Percentiles rank a stretch among this genome's conserved stretches.
Conservation (phyloP, 2,329 filamentous ascomycete species). For the Colletotrichum graminicola region DNA sequence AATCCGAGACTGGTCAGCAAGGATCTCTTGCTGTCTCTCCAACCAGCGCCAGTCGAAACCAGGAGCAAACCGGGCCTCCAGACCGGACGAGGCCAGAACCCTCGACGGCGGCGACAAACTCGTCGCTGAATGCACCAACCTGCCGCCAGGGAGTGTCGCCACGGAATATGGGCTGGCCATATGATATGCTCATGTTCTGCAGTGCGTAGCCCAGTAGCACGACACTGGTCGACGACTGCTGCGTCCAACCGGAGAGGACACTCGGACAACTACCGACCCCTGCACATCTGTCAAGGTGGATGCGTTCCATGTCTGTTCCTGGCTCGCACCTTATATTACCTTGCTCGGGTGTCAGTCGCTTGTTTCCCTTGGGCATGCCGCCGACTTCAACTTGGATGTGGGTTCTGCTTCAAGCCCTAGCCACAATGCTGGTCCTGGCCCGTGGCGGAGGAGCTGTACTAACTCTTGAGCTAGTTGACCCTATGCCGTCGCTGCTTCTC, state of each 20-base stretch:
- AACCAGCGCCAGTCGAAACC: slow-evolving; percentile 3
- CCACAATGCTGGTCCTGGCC: slow-evolving; percentile 14
- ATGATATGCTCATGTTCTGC: neutral
- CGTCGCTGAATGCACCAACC: neutral
- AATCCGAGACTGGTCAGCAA: slow-evolving; percentile 38
- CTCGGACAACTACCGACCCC: slow-evolving; percentile 34
- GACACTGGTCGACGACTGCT: neutral
- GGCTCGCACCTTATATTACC: slow-evolving; percentile 8
- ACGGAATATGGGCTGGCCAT: slow-evolving; percentile 22
- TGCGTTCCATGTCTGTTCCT: slow-evolving; percentile 13
- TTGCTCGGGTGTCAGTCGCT: neutral
- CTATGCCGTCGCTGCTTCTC: slow-evolving; percentile 19
- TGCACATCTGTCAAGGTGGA: slow-evolving; percentile 13
- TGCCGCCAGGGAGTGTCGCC: slow-evolving; percentile 18
- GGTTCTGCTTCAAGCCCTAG: slow-evolving; percentile 11
- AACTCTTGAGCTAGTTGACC: slow-evolving; percentile 20
- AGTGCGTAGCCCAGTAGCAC: slow-evolving; percentile 21
- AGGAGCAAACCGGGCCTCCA: slow-evolving; percentile 1
- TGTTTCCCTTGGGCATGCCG: neutral
- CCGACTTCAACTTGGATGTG: too few species aligned
- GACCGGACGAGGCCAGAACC: neutral
- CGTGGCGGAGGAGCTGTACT: neutral
- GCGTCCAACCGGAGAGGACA: slow-evolving; percentile 1
- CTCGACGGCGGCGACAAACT: neutral
- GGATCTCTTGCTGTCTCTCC: slow-evolving; percentile 23